Conservation (phyloP, 345 rosid genomes). For the Trapa incisa region DNA sequence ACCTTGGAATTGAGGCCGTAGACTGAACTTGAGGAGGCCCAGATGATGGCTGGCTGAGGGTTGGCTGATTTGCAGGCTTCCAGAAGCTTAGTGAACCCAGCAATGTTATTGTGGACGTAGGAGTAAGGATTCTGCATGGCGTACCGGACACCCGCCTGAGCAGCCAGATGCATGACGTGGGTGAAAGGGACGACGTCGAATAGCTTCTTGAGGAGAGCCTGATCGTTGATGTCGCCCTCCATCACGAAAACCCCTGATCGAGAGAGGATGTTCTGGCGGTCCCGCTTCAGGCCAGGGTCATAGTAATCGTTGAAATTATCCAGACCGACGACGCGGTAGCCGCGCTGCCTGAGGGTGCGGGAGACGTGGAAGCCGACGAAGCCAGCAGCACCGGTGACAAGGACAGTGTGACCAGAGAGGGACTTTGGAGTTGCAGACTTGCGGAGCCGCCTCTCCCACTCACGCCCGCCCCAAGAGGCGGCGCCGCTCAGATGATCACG, state of each 20-base stretch:
- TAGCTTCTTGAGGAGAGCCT: constrained; percentile 38
- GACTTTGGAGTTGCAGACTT: no score
- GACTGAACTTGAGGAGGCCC: constrained; percentile 84
- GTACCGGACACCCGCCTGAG: constrained; percentile 82
- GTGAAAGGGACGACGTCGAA: constrained; percentile 68
- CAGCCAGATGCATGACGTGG: constrained; percentile 80
- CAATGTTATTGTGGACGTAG: constrained; percentile 63
- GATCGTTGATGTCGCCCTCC: constrained; percentile 67
- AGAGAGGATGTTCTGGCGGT: constrained; percentile 27
- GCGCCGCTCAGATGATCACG: no score
- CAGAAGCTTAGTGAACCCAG: constrained; percentile 57
- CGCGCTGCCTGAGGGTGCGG: constrained; percentile 46
- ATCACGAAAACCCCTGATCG: constrained; percentile 40
- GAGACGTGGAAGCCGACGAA: constrained; percentile 71
- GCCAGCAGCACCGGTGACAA: constrained; percentile 73
- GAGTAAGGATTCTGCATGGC: constrained; percentile 69
- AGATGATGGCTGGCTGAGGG: constrained; percentile 73
- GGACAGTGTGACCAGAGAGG: constrained; percentile 19
- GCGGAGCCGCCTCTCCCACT: no score
- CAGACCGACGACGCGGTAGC: constrained; percentile 49
- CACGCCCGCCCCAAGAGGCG: no score
- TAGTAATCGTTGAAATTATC: constrained; percentile 33
- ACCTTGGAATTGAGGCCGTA: constrained; percentile 60
- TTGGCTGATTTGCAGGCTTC: constrained; percentile 57
- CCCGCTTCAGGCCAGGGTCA: constrained; percentile 55